These are phyloP conservation scores for Ananas comosus DNA, from an alignment of 176 grass and related monocot genomes.

Conservation along the genomic window DNA sequence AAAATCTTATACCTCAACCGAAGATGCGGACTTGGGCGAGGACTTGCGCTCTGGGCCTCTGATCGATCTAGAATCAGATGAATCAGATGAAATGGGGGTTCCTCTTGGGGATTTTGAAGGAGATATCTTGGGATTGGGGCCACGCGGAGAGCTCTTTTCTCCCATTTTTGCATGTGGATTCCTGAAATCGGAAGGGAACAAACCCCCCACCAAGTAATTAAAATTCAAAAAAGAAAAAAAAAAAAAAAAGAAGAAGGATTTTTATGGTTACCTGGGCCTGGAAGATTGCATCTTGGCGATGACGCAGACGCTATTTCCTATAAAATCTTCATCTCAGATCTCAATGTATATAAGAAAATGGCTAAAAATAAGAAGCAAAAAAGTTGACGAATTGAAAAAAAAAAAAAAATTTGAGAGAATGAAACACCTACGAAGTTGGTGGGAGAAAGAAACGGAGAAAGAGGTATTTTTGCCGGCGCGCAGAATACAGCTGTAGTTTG, in stretches of 20 bases:
- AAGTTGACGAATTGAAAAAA: no score
- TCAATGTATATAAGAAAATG: no score
- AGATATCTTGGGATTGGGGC: not conserved
- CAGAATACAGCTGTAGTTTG: no score
- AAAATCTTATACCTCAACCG: conserved; percentile 21
- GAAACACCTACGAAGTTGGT: no score
- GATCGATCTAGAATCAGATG: conserved; percentile 1
- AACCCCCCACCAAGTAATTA: not conserved
- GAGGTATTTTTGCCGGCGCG: no score
- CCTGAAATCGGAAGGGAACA: conserved; percentile 13
- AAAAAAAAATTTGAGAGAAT: no score
- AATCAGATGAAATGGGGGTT: conserved; percentile 1
- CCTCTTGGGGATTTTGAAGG: conserved; percentile 30
- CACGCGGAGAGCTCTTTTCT: conserved; percentile 4
- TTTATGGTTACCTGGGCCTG: conserved; percentile 39
- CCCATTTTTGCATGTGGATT: conserved; percentile 2
- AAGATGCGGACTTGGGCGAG: conserved; percentile 14
- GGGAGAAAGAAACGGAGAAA: no score
- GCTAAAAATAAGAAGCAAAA: no score
- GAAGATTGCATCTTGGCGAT: conserved; percentile 52
- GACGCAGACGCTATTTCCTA: not conserved
- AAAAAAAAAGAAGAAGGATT: not conserved
- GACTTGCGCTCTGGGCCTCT: not conserved
- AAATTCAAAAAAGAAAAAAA: not conserved
- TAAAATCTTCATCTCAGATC: no score